Base-by-base conservation (phyloP, 176 grass and related monocot species). In the Phoenix roebelenii region DNA sequence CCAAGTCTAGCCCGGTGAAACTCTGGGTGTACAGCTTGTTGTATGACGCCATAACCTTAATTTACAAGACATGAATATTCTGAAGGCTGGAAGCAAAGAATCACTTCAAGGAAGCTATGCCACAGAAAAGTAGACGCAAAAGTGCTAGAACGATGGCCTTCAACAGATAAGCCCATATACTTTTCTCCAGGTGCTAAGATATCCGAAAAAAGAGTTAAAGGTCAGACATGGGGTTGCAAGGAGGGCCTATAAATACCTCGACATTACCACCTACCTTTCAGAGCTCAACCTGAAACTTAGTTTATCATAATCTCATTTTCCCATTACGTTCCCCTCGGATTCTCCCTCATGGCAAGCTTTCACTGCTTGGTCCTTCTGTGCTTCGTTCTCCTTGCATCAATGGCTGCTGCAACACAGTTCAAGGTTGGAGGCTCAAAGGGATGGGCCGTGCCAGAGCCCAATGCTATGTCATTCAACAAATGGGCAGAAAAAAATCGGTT, bases 401-500 rank as follows among this genome's bases (percentile, higher is more conserved):
- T 57, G 22, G 82, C 73, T 3, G 80, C 72, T 26, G 87, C 72
- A 55, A 83, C 78, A 16, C 75, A 85, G 64, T 98, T 88, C 78
- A 88, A 85, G 68, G 87, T 81, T 19, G 84, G 87, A 4, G 87
- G 87, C 59, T 77, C 78, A 12, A 81, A 75, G 12, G 58, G 76
- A 50, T 92, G 93, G 87, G 78, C 64, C 32, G 70, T 80, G 16
- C 84, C 83, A 23, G 71, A 54, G 12, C 5, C 48, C 29, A 76
- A 81, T 51, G 69, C 72, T 18, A 44, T 16, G 16, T 55, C 83
- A 0, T 98, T 88, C 73, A 88, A 81, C 67, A 74, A 74, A 14
- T 92, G 93, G 93, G 93, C 93, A 5, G 68, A 85, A 48, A 80
- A 69, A 61, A 83, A 66, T 67, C 87, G 93, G 18, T 98, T 98